Evolutionary conservation across 2,329 filamentous ascomycete genomes (phyloP).

Genomic region (Pyrenochaeta sp.): DNA sequence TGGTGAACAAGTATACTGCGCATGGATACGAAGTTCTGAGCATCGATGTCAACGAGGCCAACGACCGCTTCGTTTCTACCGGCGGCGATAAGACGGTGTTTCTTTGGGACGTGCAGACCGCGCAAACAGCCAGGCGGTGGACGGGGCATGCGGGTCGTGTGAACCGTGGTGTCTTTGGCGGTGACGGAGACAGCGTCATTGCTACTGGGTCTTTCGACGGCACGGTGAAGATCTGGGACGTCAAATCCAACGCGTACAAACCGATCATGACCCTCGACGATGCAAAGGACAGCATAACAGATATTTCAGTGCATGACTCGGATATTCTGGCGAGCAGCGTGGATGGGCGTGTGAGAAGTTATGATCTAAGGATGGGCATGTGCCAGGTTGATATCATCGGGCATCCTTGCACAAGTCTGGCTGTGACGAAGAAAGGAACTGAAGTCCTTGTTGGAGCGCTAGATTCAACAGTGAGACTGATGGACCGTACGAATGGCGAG

Average conservation of each 20-base stretch:
- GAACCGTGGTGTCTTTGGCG: conserved; percentile 81
- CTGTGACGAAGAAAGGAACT: conserved; percentile 74
- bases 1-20: conserved; percentile 87
- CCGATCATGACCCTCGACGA: conserved; percentile 78
- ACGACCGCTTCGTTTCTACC: conserved; percentile 83
- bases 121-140: conserved; percentile 79
- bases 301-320: conserved; percentile 52
- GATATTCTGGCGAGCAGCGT: conserved; percentile 79
- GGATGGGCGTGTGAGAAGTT: conserved; percentile 81
- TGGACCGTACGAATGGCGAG: conserved; percentile 79
- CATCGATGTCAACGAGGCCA: conserved; percentile 75
- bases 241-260: conserved; percentile 54
- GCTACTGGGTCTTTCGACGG: conserved; percentile 78
- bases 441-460: conserved; percentile 77
- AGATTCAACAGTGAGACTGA: conserved; percentile 78
- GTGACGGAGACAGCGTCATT: conserved; percentile 76
- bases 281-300: conserved; percentile 72
- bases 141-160: conserved; percentile 75
- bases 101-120: conserved; percentile 90
- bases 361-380: conserved; percentile 83
- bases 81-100: conserved; percentile 93
- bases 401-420: conserved; percentile 77
- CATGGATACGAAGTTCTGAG: conserved; percentile 94
- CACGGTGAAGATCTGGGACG: conserved; percentile 73
- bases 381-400: conserved; percentile 52